Evolutionary conservation across 805 yeast genomes (phyloP).

Genomic region (Nakazawaea siamensis): DNA sequence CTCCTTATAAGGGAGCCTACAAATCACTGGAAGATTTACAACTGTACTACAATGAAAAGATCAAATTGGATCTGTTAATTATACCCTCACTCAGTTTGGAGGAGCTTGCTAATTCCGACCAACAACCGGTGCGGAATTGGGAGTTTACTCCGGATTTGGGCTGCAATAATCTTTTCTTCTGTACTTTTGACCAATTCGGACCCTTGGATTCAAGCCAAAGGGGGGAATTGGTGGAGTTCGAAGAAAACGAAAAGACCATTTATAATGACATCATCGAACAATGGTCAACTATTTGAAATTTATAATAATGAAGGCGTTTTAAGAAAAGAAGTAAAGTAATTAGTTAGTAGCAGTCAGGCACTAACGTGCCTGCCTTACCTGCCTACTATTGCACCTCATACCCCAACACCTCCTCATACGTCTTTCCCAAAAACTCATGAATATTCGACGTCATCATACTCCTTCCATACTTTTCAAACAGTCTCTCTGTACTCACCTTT

Average conservation of each 20-base stretch:
- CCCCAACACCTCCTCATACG: constrained; percentile 3
- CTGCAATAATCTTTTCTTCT: constrained; percentile 6
- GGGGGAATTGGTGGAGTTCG: not conserved
- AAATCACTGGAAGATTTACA: constrained; percentile 18
- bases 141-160: constrained; percentile 3
- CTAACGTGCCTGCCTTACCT: no score
- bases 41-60: constrained; percentile 15
- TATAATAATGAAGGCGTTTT: no score
- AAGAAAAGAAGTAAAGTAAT: no score
- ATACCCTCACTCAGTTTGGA: constrained; percentile 18
- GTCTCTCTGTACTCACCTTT: constrained; percentile 53
- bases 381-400: no score
- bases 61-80: constrained; percentile 18
- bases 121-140: constrained; percentile 6
- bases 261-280: no score
- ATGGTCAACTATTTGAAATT: no score
- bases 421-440: constrained; percentile 49
- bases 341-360: no score
- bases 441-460: constrained; percentile 83
- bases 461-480: constrained; percentile 59
- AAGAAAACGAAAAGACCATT: not conserved
- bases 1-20: constrained; percentile 13
- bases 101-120: constrained; percentile 3
- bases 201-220: constrained; percentile 2
- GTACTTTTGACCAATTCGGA: constrained; percentile 8